Base-by-base conservation (phyloP, 2,329 filamentous ascomycete species). In the Pyricularia sp. region DNA sequence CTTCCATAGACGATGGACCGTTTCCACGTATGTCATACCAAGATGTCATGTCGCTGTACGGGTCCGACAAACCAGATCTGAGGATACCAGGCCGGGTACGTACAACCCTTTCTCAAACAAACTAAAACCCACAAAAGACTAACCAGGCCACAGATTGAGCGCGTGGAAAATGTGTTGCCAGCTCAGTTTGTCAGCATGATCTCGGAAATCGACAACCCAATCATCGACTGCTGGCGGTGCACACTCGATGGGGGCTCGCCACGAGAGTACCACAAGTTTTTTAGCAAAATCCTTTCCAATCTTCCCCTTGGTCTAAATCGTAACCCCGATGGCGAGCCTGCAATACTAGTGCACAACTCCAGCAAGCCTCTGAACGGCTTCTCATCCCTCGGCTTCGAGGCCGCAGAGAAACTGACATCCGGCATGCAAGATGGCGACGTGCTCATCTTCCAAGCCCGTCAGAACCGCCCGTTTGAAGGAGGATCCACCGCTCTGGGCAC, bases 41-140 rank as follows among this genome's bases (percentile, higher is more conserved):
- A 36, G 83, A 91, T 58, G 91, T 90, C 23, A 98, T 99, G 89
- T 81, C 85, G 1, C 82, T 80, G 2, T 97, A 94, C 75, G 95
- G 95, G 12, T 91, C 88, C 4, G 95, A 99, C 78, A 99, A 99
- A 78, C 95, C 95, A 4, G 95, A 99, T 76, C 80, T 94, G 11
- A 88, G 95, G 23, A 90, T 94, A 55, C 86, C 87, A 0, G 72
- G 73, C 23, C 25, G 66, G 17, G 68, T 68, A 59, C 10, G 25
- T 23, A 59, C 11, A 26, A 31, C 2, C 12, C 12, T 17, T 11
- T n/a, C 25, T 67, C 28, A 23, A 68, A 82, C 76, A 5, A 2
- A 3, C 6, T 14, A 7, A 2, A 26, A 33, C 26, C 61, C 0
- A 0, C 20, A 73, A 23, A 23, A 76, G 69, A 30, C 73, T 79